A percentile compares a stretch with the other conserved stretches of the same genome.
Evolutionary conservation across 441 rosid species (phyloP).

Genomic region (Theobroma grandiflorum): DNA sequence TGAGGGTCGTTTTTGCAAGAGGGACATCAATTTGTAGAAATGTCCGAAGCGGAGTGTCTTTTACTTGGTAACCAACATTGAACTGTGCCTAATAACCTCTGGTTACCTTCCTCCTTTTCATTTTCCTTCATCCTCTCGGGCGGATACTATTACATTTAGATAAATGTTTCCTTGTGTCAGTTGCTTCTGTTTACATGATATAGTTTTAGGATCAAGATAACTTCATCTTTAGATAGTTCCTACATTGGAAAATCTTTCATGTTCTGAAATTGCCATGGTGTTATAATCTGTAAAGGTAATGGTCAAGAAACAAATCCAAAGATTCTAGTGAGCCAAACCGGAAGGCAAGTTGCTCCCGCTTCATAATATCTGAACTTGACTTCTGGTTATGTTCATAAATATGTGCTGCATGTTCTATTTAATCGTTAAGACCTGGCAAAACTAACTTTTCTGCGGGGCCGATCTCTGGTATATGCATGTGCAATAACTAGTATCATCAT

Average conservation of each 20-base stretch:
- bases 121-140: neutral
- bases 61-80: slow-evolving; percentile 7
- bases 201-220: neutral
- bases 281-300: neutral
- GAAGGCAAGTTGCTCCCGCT: neutral
- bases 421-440: too few species aligned
- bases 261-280: neutral
- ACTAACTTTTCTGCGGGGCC: neutral
- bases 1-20: neutral
- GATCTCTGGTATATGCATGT: neutral
- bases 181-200: neutral
- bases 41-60: neutral
- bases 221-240: neutral
- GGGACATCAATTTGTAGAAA: neutral
- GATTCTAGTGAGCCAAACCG: neutral
- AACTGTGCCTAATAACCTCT: neutral
- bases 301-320: neutral
- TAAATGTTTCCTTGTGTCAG: neutral
- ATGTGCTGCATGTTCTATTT: too few species aligned
- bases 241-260: neutral
- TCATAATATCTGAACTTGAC: neutral
- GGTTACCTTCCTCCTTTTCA: neutral
- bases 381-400: too few species aligned
- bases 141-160: neutral
- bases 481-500: too few species aligned